Base-by-base conservation (phyloP, 2,329 filamentous ascomycete species). In the Penicillium fuscoglaucum region DNA sequence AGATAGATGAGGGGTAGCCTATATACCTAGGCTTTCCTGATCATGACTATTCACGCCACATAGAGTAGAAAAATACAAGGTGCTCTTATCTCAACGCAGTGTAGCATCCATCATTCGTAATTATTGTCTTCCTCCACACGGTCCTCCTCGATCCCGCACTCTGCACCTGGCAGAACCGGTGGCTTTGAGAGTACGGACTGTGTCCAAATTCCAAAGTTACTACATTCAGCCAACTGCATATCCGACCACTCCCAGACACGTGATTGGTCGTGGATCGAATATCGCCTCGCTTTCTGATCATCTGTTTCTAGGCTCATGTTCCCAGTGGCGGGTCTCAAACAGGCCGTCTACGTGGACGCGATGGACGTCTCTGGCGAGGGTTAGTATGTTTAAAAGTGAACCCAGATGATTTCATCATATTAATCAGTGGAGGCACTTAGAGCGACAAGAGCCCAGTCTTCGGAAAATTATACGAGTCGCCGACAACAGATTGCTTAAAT, bases 11-110 rank as follows among this genome's bases (percentile, higher is more conserved):
- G 37, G 44, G 56, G 37, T n/a, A 33, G 56, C 31, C n/a, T 48
- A 48, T 26, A 33, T 35, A n/a, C 31, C 15, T 35, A 8, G 29
- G 35, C 35, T 54, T 47, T 48, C 59, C 49, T 33, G 33, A 47
- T 63, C 46, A 58, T 64, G 61, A 65, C 40, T 56, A 54, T 58
- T 58, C 29, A 58, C 52, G 52, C 52, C 56, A 49, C 31, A 62
- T 61, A 62, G 60, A 62, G 60, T 58, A 61, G 55, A 58, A 49
- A 54, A 58, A 58, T 54, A 19, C 19, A 54, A 31, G 55, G 24
- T 45, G 29, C 50, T 54, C 35, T 47, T 37, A 17, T 50, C 9
- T 31, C 10, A 49, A 49, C 15, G 3, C 26, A 40, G 5, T 24
- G 4, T 39, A 10, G 4, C n/a, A 26, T 39, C 3, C n/a, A 15